Base-by-base conservation (phyloP, 2,329 filamentous ascomycete genomes). In the Phoma herbarum region DNA sequence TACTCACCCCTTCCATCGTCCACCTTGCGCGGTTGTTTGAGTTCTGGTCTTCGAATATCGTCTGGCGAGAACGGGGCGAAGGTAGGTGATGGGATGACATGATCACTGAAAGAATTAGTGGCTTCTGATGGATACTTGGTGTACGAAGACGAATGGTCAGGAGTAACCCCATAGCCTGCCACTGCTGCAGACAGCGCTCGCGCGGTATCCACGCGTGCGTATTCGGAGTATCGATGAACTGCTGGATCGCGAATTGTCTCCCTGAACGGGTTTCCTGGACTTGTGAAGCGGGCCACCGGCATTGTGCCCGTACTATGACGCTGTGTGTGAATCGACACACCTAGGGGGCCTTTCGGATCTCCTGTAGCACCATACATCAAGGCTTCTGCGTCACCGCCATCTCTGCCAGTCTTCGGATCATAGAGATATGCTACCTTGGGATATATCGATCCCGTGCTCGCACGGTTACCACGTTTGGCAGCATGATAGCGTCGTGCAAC, bases 341-440 rank as follows among this genome's bases (percentile, higher is more conserved):
- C 35, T 26, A 23, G 44, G 25, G 28, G 22, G 4, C 44, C 29
- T 28, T 6, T 23, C 4, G 48, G 33, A 20, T 60, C 62, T 29
- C 37, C 51, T 16, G 64, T 59, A 31, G 60, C 65, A 20, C 71
- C 68, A 8, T 69, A 71, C 67, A 72, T 73, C 4, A 65, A 49
- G 45, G 65, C 59, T 23, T 72, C 69, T 18, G 64, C 58, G n/a
- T 66, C 61, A 31, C 61, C 61, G 46, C 43, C 59, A 20, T 57
- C 53, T 10, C 60, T 53, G 10, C 60, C 57, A 7, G 59, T 59
- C 14, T 66, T 61, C 48, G 75, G 70, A 51, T 77, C 74, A 51
- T 77, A 77, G 4, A 76, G 55, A 37, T 74, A 76, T 8, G 72
- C 73, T 8, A 69, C 51, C 49, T 75, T 67, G 0, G 74, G 75